phyloP scores from a whole-genome alignment of 2,329 filamentous ascomycete genomes.

The Cadophora luteo-olivacea region DNA sequence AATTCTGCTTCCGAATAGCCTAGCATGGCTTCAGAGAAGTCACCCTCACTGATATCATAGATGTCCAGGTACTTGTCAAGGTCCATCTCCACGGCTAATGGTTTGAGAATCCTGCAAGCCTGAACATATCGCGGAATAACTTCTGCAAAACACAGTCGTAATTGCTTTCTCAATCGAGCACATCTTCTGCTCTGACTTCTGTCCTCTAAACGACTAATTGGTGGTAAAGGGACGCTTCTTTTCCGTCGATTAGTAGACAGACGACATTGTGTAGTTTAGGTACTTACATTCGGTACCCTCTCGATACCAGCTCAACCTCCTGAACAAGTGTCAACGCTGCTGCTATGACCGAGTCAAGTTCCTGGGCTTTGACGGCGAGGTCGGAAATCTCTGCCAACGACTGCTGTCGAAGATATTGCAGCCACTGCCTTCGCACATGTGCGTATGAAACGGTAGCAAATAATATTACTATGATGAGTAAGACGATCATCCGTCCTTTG shows the following conservation, averaged over 20 bases:
- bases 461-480: slow-evolving; percentile 54
- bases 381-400: slow-evolving; percentile 71
- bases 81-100: slow-evolving; percentile 79
- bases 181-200: slow-evolving; percentile 81
- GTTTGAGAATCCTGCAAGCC: slow-evolving; percentile 71
- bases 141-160: slow-evolving; percentile 72
- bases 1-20: slow-evolving; percentile 70
- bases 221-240: slow-evolving; percentile 87
- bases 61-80: slow-evolving; percentile 93
- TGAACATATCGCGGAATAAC: slow-evolving; percentile 76
- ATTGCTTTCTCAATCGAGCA: slow-evolving; percentile 75
- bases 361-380: slow-evolving; percentile 77
- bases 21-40: slow-evolving; percentile 72
- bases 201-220: slow-evolving; percentile 91
- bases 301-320: slow-evolving; percentile 93
- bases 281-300: slow-evolving; percentile 82
- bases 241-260: slow-evolving; percentile 32
- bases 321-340: slow-evolving; percentile 84
- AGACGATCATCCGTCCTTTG: slow-evolving; percentile 59
- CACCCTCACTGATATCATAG: slow-evolving; percentile 78
- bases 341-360: slow-evolving; percentile 78
- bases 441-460: slow-evolving; percentile 67
- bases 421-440: slow-evolving; percentile 80
- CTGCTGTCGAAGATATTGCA: slow-evolving; percentile 78
- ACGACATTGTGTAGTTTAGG: background rate